phyloP scores from a whole-genome alignment of 805 yeast genomes.

The Wickerhamomyces ciferrii region DNA sequence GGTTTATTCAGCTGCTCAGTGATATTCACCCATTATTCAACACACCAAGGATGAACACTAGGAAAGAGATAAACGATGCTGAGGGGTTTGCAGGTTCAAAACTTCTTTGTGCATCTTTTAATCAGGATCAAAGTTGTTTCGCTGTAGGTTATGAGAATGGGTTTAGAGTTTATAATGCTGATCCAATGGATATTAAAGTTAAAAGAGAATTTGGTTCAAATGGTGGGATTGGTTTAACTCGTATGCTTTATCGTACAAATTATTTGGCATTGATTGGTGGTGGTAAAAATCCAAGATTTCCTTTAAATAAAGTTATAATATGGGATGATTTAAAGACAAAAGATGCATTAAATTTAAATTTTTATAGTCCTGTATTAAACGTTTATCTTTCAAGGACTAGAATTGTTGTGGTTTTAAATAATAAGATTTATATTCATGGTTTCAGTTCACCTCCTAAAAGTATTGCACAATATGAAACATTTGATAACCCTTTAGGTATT shows the following conservation, averaged over 20 bases:
- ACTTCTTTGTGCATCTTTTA: conserved; percentile 39
- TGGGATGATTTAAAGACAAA: conserved; percentile 90
- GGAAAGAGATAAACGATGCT: conserved; percentile 15
- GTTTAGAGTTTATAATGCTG: conserved; percentile 78
- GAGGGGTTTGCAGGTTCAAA: conserved; percentile 2
- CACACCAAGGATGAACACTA: conserved; percentile 19
- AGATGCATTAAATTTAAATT: conserved; percentile 68
- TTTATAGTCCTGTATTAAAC: conserved; percentile 68
- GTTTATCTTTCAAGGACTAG: conserved; percentile 71
- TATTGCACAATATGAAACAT: conserved; percentile 28
- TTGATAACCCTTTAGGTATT: conserved; percentile 22
- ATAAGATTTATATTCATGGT: conserved; percentile 69
- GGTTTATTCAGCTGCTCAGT: no score
- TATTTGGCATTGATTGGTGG: conserved; percentile 90
- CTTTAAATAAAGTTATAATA: conserved; percentile 73
- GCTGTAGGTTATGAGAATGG: conserved; percentile 79
- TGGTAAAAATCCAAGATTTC: conserved; percentile 72
- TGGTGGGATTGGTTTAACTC: conserved; percentile 65
- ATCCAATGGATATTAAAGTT: conserved; percentile 78
- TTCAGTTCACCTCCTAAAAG: conserved; percentile 76
- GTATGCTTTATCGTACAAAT: conserved; percentile 88
- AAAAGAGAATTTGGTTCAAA: conserved; percentile 42
- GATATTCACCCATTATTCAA: no score
- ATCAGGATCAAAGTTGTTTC: conserved; percentile 89
- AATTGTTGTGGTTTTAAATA: conserved; percentile 65